phyloP scores from a whole-genome alignment of 2,329 filamentous ascomycete species.

The Fusarium proliferatum region DNA sequence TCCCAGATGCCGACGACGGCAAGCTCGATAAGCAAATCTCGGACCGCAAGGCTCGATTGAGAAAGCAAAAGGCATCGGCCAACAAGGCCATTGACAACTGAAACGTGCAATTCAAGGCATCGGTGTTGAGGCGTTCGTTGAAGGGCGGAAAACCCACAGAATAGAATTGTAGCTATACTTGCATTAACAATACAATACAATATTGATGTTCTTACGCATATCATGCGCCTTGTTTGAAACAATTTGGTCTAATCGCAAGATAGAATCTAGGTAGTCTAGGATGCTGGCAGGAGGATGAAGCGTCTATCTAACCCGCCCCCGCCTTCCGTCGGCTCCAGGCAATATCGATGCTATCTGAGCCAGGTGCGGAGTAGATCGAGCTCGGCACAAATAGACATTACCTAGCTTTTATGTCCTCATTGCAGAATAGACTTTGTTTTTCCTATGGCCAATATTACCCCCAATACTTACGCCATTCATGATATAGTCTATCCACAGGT shows the following conservation, averaged over 20 bases:
- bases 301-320: background rate
- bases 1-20: slow-evolving; percentile 61
- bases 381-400: too few relatives aligned
- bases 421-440: too few relatives aligned
- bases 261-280: background rate
- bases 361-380: too few relatives aligned
- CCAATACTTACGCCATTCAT: too few relatives aligned
- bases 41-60: slow-evolving; percentile 67
- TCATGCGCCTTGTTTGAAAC: background rate
- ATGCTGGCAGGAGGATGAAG: background rate
- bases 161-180: slow-evolving; percentile 38
- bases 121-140: slow-evolving; percentile 52
- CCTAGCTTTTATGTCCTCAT: too few relatives aligned
- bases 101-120: slow-evolving; percentile 44
- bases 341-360: too few relatives aligned
- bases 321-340: background rate
- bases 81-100: slow-evolving; percentile 62
- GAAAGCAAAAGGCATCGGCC: slow-evolving; percentile 69
- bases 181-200: slow-evolving; percentile 35
- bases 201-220: slow-evolving; percentile 37
- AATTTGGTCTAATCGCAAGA: background rate
- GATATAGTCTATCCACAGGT: too few relatives aligned
- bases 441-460: too few relatives aligned
- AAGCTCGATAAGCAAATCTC: slow-evolving; percentile 69
- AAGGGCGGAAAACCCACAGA: slow-evolving; percentile 38